A percentile compares a stretch with the other conserved stretches of the same genome.
These are phyloP conservation scores for Nyctanthes arbortristis DNA, from an alignment of 257 asterid genomes.

Conservation along the genomic window DNA sequence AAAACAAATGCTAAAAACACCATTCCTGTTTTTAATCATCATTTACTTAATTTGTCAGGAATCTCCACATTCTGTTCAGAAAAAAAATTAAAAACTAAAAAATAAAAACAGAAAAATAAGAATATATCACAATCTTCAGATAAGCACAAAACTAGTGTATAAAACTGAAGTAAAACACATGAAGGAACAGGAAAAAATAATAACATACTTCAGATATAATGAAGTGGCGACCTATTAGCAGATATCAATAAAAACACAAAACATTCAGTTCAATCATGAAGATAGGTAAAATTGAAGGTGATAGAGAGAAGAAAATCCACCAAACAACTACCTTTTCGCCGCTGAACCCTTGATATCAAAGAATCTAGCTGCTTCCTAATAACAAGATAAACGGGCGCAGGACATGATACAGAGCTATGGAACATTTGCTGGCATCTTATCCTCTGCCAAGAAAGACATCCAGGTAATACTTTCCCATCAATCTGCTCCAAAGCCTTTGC, in stretches of 20 bases:
- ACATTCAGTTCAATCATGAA: not conserved
- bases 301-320: not conserved
- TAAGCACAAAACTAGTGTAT: not conserved
- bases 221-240: not conserved
- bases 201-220: not conserved
- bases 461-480: constrained; percentile 73
- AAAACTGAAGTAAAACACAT: not conserved
- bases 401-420: constrained; percentile 78
- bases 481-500: constrained; percentile 85
- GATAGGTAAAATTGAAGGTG: not conserved
- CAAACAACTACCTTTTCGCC: constrained; percentile 44
- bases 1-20: not conserved
- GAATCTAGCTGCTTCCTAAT: constrained; percentile 49
- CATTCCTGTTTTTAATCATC: not conserved
- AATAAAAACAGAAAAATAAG: too few species aligned
- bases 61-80: not conserved
- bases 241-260: constrained; percentile 3
- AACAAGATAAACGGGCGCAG: constrained; percentile 69
- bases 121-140: not conserved
- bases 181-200: not conserved
- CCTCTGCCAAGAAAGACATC: constrained; percentile 84
- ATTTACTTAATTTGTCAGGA: not conserved
- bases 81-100: too few species aligned
- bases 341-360: constrained; percentile 50
- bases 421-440: constrained; percentile 68